Evolutionary conservation across 768 basidiomycete species (phyloP).

Genomic region (Guyanaporus albipodus): DNA sequence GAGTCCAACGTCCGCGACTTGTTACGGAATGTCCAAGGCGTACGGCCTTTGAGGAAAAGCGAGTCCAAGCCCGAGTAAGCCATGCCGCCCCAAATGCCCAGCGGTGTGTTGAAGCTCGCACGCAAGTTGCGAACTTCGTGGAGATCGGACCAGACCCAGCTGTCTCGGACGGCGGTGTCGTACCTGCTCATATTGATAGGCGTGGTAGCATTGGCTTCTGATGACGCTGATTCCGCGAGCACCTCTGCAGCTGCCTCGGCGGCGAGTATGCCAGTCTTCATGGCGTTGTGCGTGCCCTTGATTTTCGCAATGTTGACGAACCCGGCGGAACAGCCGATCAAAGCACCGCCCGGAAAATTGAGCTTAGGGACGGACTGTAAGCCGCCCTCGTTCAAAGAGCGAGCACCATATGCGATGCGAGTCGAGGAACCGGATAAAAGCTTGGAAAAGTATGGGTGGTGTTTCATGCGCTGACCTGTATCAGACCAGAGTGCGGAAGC

Average conservation of each 20-base stretch:
- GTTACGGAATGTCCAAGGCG: constrained; percentile 91
- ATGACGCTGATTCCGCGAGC: constrained; percentile 34
- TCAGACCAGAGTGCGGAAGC: constrained; percentile 2
- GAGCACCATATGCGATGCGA: constrained; percentile 87
- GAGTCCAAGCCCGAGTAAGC: constrained; percentile 87
- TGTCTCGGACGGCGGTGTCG: constrained; percentile 60
- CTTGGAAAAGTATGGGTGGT: constrained; percentile 87
- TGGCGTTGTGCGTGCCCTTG: constrained; percentile 97
- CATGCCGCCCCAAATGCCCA: constrained; percentile 87
- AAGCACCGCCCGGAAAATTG: constrained; percentile 89
- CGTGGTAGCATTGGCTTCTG: too few species aligned
- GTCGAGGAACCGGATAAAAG: constrained; percentile 69
- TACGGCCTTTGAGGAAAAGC: constrained; percentile 75
- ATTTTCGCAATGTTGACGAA: constrained; percentile 97
- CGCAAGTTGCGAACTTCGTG: constrained; percentile 89
- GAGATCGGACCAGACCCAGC: constrained; percentile 86
- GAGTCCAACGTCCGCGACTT: constrained; percentile 53
- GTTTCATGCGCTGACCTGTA: constrained; percentile 74
- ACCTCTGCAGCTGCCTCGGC: constrained; percentile 81
- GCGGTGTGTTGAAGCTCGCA: constrained; percentile 75
- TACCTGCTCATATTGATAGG: constrained; percentile 72
- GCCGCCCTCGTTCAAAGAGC: constrained; percentile 90
- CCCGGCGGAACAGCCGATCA: constrained; percentile 93
- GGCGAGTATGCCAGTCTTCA: constrained; percentile 98
- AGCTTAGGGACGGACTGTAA: constrained; percentile 85